A percentile compares a stretch with the other conserved stretches of the same genome.
Conservation (phyloP, 441 rosid genomes). For the Populus trichocarpa region DNA sequence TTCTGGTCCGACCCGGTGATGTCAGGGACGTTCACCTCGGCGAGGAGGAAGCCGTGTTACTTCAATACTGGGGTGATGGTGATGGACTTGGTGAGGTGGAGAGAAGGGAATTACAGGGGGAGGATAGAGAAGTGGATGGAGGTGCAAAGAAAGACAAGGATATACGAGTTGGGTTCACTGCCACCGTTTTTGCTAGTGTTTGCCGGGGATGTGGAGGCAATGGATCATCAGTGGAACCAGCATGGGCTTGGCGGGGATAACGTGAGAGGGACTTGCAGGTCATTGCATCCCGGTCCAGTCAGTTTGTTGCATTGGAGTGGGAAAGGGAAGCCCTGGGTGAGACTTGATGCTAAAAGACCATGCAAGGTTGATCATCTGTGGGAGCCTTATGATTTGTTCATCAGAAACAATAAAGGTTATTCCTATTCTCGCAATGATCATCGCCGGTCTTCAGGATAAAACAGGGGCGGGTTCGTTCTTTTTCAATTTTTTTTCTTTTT, state of each 20-base stretch:
- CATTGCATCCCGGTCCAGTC: constrained; percentile 78
- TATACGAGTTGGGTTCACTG: constrained; percentile 84
- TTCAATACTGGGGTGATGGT: constrained; percentile 68
- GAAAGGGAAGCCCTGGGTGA: constrained; percentile 92
- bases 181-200: constrained; percentile 87
- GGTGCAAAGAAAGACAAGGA: constrained; percentile 61
- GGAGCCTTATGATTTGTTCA: constrained; percentile 74
- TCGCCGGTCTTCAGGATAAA: background rate
- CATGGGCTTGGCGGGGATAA: constrained; percentile 96
- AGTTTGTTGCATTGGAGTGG: constrained; percentile 98
- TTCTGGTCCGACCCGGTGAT: constrained; percentile 80
- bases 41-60: constrained; percentile 23
- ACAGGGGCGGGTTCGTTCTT: too few species aligned
- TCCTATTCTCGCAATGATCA: constrained; percentile 17
- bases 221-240: constrained; percentile 90
- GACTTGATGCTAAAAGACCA: constrained; percentile 63
- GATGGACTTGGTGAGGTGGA: constrained; percentile 82
- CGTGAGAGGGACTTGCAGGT: constrained; percentile 76
- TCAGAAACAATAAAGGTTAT: constrained; percentile 18
- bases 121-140: constrained; percentile 86
- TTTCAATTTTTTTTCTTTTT: too few species aligned
- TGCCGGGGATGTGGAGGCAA: constrained; percentile 71
- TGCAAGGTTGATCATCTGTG: constrained; percentile 79
- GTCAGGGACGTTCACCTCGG: constrained; percentile 49
- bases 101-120: constrained; percentile 64